These are phyloP conservation scores for Trichoderma simmonsii DNA, from an alignment of 2,329 filamentous ascomycete genomes.

Conservation along the genomic window DNA sequence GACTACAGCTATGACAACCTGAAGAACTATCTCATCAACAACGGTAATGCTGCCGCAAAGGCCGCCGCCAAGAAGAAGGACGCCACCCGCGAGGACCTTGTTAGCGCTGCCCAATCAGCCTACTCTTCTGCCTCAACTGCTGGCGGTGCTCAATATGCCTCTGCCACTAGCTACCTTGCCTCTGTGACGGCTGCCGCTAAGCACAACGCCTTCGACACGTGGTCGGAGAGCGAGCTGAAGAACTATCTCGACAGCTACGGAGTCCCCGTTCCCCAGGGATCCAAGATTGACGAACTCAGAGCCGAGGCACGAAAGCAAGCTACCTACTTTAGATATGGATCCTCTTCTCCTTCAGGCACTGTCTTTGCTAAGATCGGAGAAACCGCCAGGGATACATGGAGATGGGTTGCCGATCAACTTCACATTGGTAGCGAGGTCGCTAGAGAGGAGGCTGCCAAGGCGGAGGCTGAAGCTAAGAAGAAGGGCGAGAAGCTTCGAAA, in stretches of 20 bases:
- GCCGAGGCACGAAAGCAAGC: slow-evolving; percentile 69
- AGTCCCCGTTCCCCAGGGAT: slow-evolving; percentile 63
- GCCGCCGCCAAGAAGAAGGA: slow-evolving; percentile 60
- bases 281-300: slow-evolving; percentile 65
- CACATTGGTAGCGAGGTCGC: slow-evolving; percentile 47
- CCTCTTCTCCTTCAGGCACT: slow-evolving; percentile 61
- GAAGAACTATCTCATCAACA: slow-evolving; percentile 52
- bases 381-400: slow-evolving; percentile 44
- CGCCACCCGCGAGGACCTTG: slow-evolving; percentile 69
- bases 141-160: slow-evolving; percentile 59
- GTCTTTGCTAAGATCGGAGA: slow-evolving; percentile 62
- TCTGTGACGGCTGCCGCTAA: slow-evolving; percentile 64
- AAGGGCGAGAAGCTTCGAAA: slow-evolving; percentile 40
- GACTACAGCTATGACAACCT: slow-evolving; percentile 71
- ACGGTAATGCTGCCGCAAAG: slow-evolving; percentile 54
- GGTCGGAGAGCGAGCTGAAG: slow-evolving; percentile 73
- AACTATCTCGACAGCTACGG: slow-evolving; percentile 77
- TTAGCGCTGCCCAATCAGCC: slow-evolving; percentile 60
- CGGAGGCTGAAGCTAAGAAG: slow-evolving; percentile 29
- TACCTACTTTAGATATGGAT: slow-evolving; percentile 76
- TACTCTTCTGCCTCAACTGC: slow-evolving; percentile 58
- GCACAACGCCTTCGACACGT: slow-evolving; percentile 65
- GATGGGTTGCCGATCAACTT: slow-evolving; percentile 52
- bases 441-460: slow-evolving; percentile 44
- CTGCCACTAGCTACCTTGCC: slow-evolving; percentile 67